Percentiles rank a stretch among this genome's conserved stretches.
These are phyloP conservation scores for Phytophthora podocarpi DNA, from an alignment of 352 stramenopile species.

Conservation along the genomic window DNA sequence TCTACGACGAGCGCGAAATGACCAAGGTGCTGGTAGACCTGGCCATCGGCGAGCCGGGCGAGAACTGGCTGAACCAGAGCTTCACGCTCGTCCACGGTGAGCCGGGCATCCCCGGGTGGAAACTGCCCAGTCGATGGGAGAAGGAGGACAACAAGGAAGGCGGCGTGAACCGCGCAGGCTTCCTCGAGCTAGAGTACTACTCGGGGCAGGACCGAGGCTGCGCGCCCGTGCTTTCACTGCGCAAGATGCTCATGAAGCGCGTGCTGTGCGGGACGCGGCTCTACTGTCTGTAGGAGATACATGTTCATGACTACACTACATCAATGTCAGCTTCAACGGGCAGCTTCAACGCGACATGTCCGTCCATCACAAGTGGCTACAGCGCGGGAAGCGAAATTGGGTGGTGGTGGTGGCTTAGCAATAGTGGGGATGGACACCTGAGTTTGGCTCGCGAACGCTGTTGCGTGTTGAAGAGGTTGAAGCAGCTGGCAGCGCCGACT, in stretches of 20 bases:
- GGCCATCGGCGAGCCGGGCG: constrained; percentile 77
- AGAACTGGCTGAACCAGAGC: constrained; percentile 87
- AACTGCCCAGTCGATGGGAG: constrained; percentile 78
- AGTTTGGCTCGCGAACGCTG: constrained; percentile 4
- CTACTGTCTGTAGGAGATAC: constrained; percentile 55
- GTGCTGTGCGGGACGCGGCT: constrained; percentile 71
- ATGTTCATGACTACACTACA: background rate
- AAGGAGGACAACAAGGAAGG: constrained; percentile 76
- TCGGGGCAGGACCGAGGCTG: constrained; percentile 71
- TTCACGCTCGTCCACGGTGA: constrained; percentile 60
- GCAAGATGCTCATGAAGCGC: constrained; percentile 60
- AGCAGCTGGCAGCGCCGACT: background rate
- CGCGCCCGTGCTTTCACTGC: constrained; percentile 53
- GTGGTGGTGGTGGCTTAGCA: constrained; percentile 15
- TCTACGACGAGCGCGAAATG: constrained; percentile 80
- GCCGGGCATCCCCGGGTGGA: constrained; percentile 75
- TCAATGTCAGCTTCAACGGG: constrained; percentile 6
- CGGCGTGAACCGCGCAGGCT: constrained; percentile 71
- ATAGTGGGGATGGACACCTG: constrained; percentile 9
- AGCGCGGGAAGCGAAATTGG: constrained; percentile 11
- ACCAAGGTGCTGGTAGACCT: constrained; percentile 81
- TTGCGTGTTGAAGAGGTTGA: constrained; percentile 11
- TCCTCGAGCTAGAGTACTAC: constrained; percentile 77
- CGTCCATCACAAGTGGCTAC: constrained; percentile 19
- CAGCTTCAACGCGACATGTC: constrained; percentile 28